Conservation (phyloP, 345 rosid species). For the Capsella bursapastoris region DNA sequence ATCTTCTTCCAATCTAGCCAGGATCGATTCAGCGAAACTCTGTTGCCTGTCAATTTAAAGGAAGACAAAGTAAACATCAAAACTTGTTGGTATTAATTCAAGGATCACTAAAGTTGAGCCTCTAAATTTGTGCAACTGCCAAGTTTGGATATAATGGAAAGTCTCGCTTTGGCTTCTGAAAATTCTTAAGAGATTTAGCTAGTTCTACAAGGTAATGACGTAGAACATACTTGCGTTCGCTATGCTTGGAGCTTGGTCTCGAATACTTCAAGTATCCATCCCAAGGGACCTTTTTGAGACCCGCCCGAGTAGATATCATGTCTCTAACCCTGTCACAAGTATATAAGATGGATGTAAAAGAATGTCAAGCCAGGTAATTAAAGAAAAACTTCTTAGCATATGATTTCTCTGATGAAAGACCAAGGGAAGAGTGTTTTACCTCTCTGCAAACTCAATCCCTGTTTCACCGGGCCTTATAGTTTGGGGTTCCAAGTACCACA, state of each 20-base stretch:
- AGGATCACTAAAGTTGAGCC: slow-evolving; percentile 8
- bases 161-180: neutral
- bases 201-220: slow-evolving; percentile 2
- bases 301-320: slow-evolving; percentile 90
- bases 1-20: slow-evolving; percentile 80
- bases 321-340: slow-evolving; percentile 71
- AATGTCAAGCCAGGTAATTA: neutral
- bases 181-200: slow-evolving; percentile 2
- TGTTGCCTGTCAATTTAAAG: slow-evolving; percentile 71
- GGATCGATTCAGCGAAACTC: slow-evolving; percentile 84
- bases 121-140: neutral
- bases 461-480: slow-evolving; percentile 85
- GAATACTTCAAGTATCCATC: slow-evolving; percentile 97
- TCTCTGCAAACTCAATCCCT: slow-evolving; percentile 95
- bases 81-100: slow-evolving; percentile 14
- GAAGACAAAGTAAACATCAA: slow-evolving; percentile 24
- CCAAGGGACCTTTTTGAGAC: slow-evolving; percentile 97
- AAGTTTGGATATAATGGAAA: neutral
- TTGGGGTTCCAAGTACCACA: slow-evolving; percentile 98
- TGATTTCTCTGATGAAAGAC: slow-evolving; percentile 9
- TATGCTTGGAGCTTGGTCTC: slow-evolving; percentile 93
- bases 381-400: slow-evolving; percentile 9
- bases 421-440: slow-evolving; percentile 48
- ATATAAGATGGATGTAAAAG: neutral
- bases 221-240: slow-evolving; percentile 85